These are phyloP conservation scores for Apiotrichum sp. DNA, from an alignment of 1,284 basidiomycete species.

Conservation along the genomic window DNA sequence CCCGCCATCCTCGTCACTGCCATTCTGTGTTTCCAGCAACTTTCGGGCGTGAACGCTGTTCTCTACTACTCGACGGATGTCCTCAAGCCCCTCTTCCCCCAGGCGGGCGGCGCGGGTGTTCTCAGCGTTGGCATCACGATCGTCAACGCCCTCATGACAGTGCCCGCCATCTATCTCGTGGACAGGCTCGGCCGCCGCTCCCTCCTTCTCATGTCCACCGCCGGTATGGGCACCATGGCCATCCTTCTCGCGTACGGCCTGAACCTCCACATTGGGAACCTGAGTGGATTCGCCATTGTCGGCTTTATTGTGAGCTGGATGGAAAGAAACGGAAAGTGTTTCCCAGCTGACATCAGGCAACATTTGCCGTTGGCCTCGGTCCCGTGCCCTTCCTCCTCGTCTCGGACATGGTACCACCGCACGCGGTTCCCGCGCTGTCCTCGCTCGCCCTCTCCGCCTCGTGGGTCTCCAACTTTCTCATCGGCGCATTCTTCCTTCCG, in stretches of 20 bases:
- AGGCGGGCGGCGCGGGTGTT: conserved; percentile 57
- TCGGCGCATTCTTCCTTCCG: conserved; percentile 75
- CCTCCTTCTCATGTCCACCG: conserved; percentile 50
- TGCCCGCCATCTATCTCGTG: conserved; percentile 76
- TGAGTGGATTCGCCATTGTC: conserved; percentile 71
- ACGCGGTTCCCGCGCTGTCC: conserved; percentile 79
- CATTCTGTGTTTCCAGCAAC: conserved; percentile 70
- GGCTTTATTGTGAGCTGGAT: conserved; percentile 63
- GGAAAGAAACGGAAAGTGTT: too few species aligned
- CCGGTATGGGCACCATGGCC: conserved; percentile 62
- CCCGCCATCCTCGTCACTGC: conserved; percentile 66
- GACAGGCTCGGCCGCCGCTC: conserved; percentile 53
- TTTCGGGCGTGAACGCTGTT: conserved; percentile 75
- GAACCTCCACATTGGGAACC: conserved; percentile 54
- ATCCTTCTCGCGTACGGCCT: conserved; percentile 66
- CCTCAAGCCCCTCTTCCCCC: conserved; percentile 67
- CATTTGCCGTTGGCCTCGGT: conserved; percentile 83
- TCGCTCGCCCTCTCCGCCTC: conserved; percentile 77
- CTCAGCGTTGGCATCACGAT: conserved; percentile 51
- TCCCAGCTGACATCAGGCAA: conserved; percentile 49
- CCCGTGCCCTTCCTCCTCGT: conserved; percentile 89
- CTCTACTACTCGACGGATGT: conserved; percentile 81
- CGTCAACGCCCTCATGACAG: conserved; percentile 73
- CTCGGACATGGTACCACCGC: conserved; percentile 73
- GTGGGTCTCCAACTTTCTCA: conserved; percentile 77